Percentiles rank a stretch among this genome's conserved stretches.
phyloP scores from a whole-genome alignment of 2,329 filamentous ascomycete genomes.

The Eutypa lata region DNA sequence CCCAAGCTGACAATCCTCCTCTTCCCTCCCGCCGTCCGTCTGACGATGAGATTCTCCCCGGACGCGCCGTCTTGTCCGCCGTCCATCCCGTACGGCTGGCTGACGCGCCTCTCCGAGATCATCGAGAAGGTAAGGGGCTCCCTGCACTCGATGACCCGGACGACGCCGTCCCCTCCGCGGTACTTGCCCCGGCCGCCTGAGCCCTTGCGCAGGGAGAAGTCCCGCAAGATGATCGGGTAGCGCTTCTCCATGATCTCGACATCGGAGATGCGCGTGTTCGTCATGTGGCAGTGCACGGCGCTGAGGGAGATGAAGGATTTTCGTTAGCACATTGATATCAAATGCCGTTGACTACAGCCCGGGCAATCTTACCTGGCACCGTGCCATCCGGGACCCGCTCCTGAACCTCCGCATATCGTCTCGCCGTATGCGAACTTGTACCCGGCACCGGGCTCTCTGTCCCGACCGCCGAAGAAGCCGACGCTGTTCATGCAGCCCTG shows the following conservation, averaged over 20 bases:
- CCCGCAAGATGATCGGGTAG: conserved; percentile 64
- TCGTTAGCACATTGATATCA: too few relatives aligned
- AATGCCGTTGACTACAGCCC: too few relatives aligned
- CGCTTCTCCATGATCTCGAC: conserved; percentile 67
- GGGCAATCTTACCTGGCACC: conserved; percentile 41
- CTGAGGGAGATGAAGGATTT: conserved; percentile 19
- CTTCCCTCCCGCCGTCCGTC: conserved; percentile 11
- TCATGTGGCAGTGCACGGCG: conserved; percentile 72
- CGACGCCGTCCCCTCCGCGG: conserved; percentile 63
- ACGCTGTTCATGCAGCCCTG: conserved; percentile 81
- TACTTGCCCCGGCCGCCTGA: conserved; percentile 60
- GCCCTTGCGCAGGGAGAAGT: conserved; percentile 58
- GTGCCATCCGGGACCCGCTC: conserved; percentile 65
- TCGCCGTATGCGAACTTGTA: conserved; percentile 70
- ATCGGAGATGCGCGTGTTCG: conserved; percentile 72
- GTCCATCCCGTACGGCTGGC: conserved; percentile 68
- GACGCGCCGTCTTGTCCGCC: conserved; percentile 65
- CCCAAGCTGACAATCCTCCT: conserved; percentile 50
- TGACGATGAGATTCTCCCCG: conserved; percentile 69
- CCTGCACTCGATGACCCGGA: conserved; percentile 70
- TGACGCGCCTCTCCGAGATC: conserved; percentile 66
- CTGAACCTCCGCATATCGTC: conserved; percentile 67
- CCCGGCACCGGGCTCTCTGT: conserved; percentile 9
- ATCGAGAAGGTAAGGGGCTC: conserved; percentile 68
- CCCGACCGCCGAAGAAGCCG: conserved; percentile 53